A percentile compares a stretch with the other conserved stretches of the same genome.
These are phyloP conservation scores for Blastobotrys capitulatus DNA, from an alignment of 1,139 yeast species.

Conservation along the genomic window DNA sequence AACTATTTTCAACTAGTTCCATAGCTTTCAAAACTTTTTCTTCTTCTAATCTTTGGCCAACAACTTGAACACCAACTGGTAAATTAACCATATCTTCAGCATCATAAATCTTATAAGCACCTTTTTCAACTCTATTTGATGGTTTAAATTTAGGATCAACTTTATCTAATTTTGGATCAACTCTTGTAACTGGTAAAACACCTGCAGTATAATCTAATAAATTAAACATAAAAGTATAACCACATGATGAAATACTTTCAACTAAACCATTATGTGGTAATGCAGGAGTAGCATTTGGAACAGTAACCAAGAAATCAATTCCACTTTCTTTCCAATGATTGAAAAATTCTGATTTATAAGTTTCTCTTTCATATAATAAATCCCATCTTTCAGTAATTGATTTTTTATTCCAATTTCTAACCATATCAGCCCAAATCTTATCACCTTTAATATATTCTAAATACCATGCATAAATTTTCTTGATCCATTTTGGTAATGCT, in stretches of 20 bases:
- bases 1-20: slow-evolving; percentile 35
- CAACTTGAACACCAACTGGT: slow-evolving; percentile 62
- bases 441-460: slow-evolving; percentile 33
- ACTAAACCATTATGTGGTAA: slow-evolving; percentile 36
- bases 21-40: slow-evolving; percentile 50
- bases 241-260: slow-evolving; percentile 36
- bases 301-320: slow-evolving; percentile 37
- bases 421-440: slow-evolving; percentile 37
- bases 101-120: slow-evolving; percentile 43
- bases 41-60: slow-evolving; percentile 54
- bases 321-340: slow-evolving; percentile 35
- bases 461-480: slow-evolving; percentile 36
- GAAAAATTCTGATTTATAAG: slow-evolving; percentile 34
- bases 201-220: slow-evolving; percentile 54
- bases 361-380: slow-evolving; percentile 36
- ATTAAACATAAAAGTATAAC: slow-evolving; percentile 58
- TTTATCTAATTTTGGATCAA: slow-evolving; percentile 44
- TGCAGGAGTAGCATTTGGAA: slow-evolving; percentile 40
- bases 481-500: slow-evolving; percentile 35
- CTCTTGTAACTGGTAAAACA: slow-evolving; percentile 54
- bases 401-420: slow-evolving; percentile 37
- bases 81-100: slow-evolving; percentile 55
- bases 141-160: slow-evolving; percentile 33
- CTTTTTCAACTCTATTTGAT: slow-evolving; percentile 37
- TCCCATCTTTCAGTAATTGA: slow-evolving; percentile 37